Base-by-base conservation (phyloP, 352 stramenopile species). In the Phytophthora brassicae region DNA sequence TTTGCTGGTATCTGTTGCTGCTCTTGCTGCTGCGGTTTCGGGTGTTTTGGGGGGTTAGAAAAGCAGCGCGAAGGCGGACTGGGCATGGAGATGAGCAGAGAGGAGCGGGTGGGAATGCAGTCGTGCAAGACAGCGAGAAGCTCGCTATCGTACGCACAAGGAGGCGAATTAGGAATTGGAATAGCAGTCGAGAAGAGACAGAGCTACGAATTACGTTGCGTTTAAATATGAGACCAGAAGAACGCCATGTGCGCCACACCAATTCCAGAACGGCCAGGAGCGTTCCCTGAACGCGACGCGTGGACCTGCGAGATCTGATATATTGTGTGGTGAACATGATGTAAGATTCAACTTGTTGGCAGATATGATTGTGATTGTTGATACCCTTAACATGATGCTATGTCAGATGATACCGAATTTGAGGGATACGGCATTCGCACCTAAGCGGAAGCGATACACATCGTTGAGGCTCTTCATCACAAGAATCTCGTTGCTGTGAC, bases 131-230 rank as follows among this genome's bases (percentile, higher is more conserved):
- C 56, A 59, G 39, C 49, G 7, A 13, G 17, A 11, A 23, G 23
- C 6, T 44, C 38, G 48, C 56, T 45, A 50, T 56, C 51, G 42
- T 39, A 61, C 59, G 50, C 28, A 33, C 17, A 66, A 55, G 42
- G 51, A 66, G 59, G 59, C 42, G 35, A 66, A 66, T 66, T 55
- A 26, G 52, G 43, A 61, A 66, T 55, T 61, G 59, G 31, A n/a
- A n/a, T n/a, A n/a, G n/a, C n/a, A n/a, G n/a, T n/a, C 22, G 1
- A 12, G 11, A 48, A 54, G 38, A 36, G 52, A 52, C 52, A 49
- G 51, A 48, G n/a, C 13, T 39, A 2, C 39, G 23, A 33, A 59
- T 54, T 61, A 45, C 52, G 52, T 45, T 29, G 22, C 53, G 31
- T 49, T 62, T 62, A 44, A 62, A 62, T 33, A 56, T 63, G 43